phyloP scores from a whole-genome alignment of 202 grass and related monocot genomes.

The Zoysia matrella region DNA sequence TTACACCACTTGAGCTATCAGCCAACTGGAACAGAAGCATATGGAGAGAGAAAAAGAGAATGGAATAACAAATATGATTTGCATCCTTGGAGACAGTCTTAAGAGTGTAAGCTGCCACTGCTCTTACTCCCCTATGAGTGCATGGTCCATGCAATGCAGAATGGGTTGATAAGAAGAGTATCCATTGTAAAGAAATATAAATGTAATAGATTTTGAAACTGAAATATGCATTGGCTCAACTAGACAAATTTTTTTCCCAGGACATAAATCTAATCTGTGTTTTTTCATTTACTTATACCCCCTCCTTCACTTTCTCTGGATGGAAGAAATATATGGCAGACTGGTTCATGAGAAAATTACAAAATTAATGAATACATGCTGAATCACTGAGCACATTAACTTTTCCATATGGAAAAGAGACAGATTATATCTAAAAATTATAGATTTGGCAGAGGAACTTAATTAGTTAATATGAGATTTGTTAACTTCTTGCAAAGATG shows the following conservation, averaged over 20 bases:
- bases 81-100: no score
- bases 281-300: neutral
- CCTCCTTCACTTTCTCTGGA: neutral
- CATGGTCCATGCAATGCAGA: neutral
- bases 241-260: neutral
- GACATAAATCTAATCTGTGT: neutral
- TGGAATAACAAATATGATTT: no score
- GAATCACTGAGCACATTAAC: neutral
- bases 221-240: neutral
- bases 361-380: neutral
- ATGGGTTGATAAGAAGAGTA: neutral
- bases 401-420: neutral
- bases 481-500: neutral
- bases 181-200: constrained; percentile 13
- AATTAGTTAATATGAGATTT: neutral
- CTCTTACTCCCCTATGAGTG: no score
- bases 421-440: neutral
- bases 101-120: no score
- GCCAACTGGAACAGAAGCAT: no score
- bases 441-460: neutral
- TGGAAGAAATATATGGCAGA: neutral
- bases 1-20: no score
- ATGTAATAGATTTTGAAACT: neutral
- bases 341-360: neutral
- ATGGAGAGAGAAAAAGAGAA: no score